Percentiles rank a stretch among this genome's conserved stretches.
These are phyloP conservation scores for Sporothrix humicola DNA, from an alignment of 2,329 filamentous ascomycete genomes.

Conservation along the genomic window DNA sequence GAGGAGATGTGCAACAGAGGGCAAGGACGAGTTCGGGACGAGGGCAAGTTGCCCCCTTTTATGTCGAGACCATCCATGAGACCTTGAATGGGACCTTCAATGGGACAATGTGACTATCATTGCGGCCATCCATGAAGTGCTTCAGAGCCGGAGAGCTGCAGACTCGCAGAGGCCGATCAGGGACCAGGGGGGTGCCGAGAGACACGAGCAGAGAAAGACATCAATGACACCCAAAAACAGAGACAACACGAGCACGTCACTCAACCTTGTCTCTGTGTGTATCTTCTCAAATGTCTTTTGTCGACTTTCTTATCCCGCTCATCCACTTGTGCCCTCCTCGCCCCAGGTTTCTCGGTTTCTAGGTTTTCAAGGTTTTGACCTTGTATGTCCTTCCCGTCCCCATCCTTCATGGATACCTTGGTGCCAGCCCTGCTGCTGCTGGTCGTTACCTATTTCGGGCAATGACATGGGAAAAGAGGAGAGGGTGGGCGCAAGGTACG, in stretches of 20 bases:
- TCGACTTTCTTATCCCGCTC: conserved; percentile 6
- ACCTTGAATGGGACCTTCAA: too few species aligned
- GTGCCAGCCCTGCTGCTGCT: conserved; percentile 5
- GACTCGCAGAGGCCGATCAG: conserved; percentile 1
- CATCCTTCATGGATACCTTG: not conserved
- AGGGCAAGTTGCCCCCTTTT: not conserved
- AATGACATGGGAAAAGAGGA: conserved; percentile 1
- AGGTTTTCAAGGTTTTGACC: too few species aligned
- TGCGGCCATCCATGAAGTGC: not conserved
- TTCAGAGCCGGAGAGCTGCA: conserved; percentile 2
- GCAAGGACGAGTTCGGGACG: not conserved
- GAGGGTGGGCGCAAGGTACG: not conserved
- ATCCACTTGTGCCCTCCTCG: not conserved
- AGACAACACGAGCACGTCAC: conserved; percentile 22
- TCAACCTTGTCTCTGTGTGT: not conserved
- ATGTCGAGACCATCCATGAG: not conserved
- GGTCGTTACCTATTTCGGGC: conserved; percentile 24
- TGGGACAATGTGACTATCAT: too few species aligned
- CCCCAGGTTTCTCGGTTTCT: not conserved
- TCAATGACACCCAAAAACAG: not conserved
- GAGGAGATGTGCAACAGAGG: not conserved
- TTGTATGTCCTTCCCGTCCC: not conserved
- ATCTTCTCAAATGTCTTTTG: not conserved
- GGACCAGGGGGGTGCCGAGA: not conserved
- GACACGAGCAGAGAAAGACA: not conserved